Base-by-base conservation (phyloP, 768 basidiomycete species). In the Suillus subluteus region DNA sequence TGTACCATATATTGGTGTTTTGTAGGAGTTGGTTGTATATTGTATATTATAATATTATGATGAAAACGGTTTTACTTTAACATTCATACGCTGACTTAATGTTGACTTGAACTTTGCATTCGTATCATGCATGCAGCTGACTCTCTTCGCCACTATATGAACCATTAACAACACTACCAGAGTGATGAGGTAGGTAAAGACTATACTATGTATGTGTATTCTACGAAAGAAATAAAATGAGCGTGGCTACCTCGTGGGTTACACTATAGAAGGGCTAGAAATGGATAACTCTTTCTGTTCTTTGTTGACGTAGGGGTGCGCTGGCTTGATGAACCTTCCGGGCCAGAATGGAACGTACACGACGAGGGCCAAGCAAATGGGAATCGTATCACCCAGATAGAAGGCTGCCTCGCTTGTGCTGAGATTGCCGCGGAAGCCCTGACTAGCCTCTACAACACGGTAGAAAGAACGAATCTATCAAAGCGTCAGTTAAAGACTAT, bases 331-430 rank as follows among this genome's bases (percentile, higher is more conserved):
- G 71, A 86, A 85, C 68, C 83, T 74, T 7, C 88, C 87, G 3
- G 89, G 91, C 89, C 90, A 93, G 74, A 89, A 87, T 12, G 80
- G 70, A 18, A 84, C 78, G 70, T 89, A 91, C 18, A 86, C 78
- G 0, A 74, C 74, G 54, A 88, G 83, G 30, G 89, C 88, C 44
- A 91, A 72, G 66, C 88, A 83, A 9, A 91, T 80, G 6, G 90
- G 91, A 6, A 91, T 79, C 0, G 89, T 85, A 73, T 94, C 88
- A 44, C 92, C 79, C 2, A 78, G 84, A 72, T 91, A 93, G 75
- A 93, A 91, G 69, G 82, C 86, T 4, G 73, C 75, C 74, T 92
- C 90, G 6, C 82, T 83, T 3, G 82, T 87, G 11, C 87, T 83
- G 23, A 92, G 81, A 52, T 79, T 78, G 2, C 89, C 89, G n/a